A percentile compares a stretch with the other conserved stretches of the same genome.
Conservation (phyloP, 1,139 yeast genomes). For the Kodamaea ohmeri region DNA sequence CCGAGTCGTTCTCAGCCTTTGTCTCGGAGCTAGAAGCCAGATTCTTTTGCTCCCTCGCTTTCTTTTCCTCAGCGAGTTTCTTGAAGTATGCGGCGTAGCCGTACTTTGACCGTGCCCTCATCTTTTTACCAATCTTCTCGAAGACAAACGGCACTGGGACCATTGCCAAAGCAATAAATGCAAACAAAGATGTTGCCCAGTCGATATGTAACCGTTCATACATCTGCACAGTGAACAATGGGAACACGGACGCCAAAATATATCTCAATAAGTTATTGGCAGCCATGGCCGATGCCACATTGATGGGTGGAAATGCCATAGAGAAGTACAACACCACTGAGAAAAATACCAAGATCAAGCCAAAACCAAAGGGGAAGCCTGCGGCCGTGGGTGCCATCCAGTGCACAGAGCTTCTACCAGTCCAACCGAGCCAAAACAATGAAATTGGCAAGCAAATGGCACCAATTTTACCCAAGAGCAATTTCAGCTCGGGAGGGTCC, state of each 20-base stretch:
- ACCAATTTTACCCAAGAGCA: conserved; percentile 52
- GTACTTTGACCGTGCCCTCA: conserved; percentile 21
- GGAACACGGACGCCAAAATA: conserved; percentile 58
- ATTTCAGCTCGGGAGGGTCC: conserved; percentile 39
- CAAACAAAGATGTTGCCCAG: conserved; percentile 28
- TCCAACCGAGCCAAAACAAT: conserved; percentile 83
- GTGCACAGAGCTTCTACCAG: conserved; percentile 59
- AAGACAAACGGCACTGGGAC: conserved; percentile 27
- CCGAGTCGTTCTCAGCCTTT: too few species aligned
- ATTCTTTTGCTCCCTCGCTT: conserved; percentile 14
- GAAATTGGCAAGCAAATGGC: conserved; percentile 65
- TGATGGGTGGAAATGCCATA: conserved; percentile 69
- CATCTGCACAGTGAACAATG: conserved; percentile 47
- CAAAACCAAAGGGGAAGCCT: conserved; percentile 74
- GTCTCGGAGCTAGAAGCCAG: too few species aligned
- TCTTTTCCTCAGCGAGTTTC: conserved; percentile 28
- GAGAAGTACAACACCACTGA: conserved; percentile 69
- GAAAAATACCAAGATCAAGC: conserved; percentile 71
- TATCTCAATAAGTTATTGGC: conserved; percentile 76
- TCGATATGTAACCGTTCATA: conserved; percentile 35
- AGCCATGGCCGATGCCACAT: conserved; percentile 74
- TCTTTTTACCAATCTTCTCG: conserved; percentile 18
- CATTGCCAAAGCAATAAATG: conserved; percentile 26
- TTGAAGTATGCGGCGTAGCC: conserved; percentile 55
- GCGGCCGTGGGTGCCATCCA: conserved; percentile 81